phyloP scores from a whole-genome alignment of 208 protist genomes.

The Strigomonas culicis region DNA sequence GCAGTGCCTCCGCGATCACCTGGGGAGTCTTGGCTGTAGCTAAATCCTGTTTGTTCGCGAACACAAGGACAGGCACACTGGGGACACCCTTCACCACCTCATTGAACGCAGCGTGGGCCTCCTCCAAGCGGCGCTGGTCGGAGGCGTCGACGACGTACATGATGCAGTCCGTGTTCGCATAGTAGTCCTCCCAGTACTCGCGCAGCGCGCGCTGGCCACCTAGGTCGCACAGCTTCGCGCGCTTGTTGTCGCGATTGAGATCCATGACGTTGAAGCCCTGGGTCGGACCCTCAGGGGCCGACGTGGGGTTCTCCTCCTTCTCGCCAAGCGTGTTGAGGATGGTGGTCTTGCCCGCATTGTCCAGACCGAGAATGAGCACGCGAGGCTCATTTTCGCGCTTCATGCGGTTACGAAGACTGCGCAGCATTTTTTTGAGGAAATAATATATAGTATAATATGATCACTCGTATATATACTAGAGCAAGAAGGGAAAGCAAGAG shows the following conservation, averaged over 20 bases:
- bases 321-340: slow-evolving; percentile 93
- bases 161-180: slow-evolving; percentile 95
- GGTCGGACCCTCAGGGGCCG: slow-evolving; percentile 97
- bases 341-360: slow-evolving; percentile 97
- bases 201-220: slow-evolving; percentile 99
- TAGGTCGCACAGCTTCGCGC: slow-evolving; percentile 99
- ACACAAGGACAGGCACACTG: slow-evolving; percentile 96
- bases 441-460: background rate
- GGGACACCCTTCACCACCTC: slow-evolving; percentile 94
- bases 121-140: slow-evolving; percentile 87
- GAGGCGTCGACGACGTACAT: slow-evolving; percentile 97
- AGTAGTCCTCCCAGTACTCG: slow-evolving; percentile 98
- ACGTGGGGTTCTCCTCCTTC: slow-evolving; percentile 37
- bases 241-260: slow-evolving; percentile 91
- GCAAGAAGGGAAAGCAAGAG: slow-evolving; percentile 2
- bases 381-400: slow-evolving; percentile 91
- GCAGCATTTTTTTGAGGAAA: slow-evolving; percentile 50
- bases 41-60: slow-evolving; percentile 99
- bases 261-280: slow-evolving; percentile 99
- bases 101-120: slow-evolving; percentile 92
- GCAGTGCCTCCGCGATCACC: slow-evolving; percentile 71
- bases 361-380: slow-evolving; percentile 94
- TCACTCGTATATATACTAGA: slow-evolving; percentile 3
- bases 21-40: slow-evolving; percentile 81
- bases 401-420: slow-evolving; percentile 81